Evolutionary conservation across 768 basidiomycete genomes (phyloP), one percentile per base, ranked within the genome.

Genomic region (Porphyrellus cyaneotinctus): DNA sequence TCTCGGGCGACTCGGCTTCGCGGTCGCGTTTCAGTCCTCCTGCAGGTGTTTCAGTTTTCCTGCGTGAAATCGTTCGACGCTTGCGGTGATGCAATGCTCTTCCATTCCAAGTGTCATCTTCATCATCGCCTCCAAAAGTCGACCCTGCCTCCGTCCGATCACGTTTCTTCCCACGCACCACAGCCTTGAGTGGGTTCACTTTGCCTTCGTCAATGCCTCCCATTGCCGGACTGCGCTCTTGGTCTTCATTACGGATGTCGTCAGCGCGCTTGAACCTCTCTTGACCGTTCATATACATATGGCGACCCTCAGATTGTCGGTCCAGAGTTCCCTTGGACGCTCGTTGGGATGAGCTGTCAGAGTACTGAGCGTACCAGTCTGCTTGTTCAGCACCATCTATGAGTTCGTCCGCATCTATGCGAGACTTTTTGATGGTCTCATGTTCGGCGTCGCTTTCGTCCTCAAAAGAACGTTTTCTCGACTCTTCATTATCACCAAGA

Each of bases 91-190:
- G 74, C 53, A 74, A 73, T 41, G 72, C 59, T 58, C 75, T 77
- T 39, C 72, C 71, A 55, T 74, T 73, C 45, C 62, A 69, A 35
- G 69, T 67, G 31, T 71, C 71, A 2, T 73, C 71, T 15, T 75
- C 72, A 6, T 72, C 70, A 57, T 87, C 86, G 23, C 78, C 82
- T 42, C 81, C 87, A 61, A 88, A 83, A 0, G 79, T 81, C 4
- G 86, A 87, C 8, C 79, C 87, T 50, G 85, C 85, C 63, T 87
- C 86, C 8, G 79, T 77, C 36, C 85, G 83, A 67, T 86, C 86
- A 56, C 88, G 83, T 71, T 91, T 91, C 75, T 79, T 87, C 41
- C 87, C 87, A 54, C 69, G 59, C 28, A 66, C 60, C 51, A 69
- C 61, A 43, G 70, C 67, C 49, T 61, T 66, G 44, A 75, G 65